Evolutionary conservation across 441 rosid genomes (phyloP).

Genomic region (Flueggea neowawraea): DNA sequence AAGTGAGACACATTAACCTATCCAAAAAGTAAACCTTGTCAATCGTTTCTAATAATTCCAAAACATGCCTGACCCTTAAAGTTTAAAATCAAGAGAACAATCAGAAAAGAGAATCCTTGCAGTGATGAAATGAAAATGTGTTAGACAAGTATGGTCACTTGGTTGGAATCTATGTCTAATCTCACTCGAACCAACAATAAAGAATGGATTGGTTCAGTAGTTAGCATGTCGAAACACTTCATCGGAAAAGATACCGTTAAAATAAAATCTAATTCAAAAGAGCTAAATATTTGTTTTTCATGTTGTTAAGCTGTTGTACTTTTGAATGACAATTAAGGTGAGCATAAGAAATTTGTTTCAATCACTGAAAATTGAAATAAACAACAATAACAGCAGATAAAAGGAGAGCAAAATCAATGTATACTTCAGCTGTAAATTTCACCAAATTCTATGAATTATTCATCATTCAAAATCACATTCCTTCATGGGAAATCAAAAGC

Average conservation of each 20-base stretch:
- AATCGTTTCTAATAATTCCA: constrained; percentile 10
- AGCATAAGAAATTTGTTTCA: constrained; percentile 4
- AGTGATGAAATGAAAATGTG: constrained; percentile 9
- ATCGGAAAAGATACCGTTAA: too few relatives aligned
- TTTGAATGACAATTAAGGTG: constrained; percentile 23
- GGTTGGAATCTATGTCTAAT: constrained; percentile 4
- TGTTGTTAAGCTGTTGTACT: constrained; percentile 25
- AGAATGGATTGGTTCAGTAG: too few relatives aligned
- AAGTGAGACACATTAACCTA: constrained; percentile 26
- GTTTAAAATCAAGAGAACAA: constrained; percentile 41
- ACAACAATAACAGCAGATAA: too few relatives aligned
- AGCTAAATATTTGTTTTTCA: constrained; percentile 9
- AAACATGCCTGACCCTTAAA: constrained; percentile 30
- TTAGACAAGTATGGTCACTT: constrained; percentile 27
- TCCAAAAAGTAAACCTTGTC: constrained; percentile 10
- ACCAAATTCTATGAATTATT: background rate
- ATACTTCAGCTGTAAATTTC: background rate
- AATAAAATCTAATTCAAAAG: too few relatives aligned
- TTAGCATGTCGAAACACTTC: constrained; percentile 13
- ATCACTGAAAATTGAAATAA: background rate
- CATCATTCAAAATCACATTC: background rate
- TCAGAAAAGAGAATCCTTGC: constrained; percentile 6
- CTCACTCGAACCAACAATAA: constrained; percentile 16
- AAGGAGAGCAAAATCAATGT: background rate
- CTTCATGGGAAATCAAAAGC: constrained; percentile 35